Evolutionary conservation across 371 early-diverging fungal species (phyloP).

Genomic region (Mortierella sp.): DNA sequence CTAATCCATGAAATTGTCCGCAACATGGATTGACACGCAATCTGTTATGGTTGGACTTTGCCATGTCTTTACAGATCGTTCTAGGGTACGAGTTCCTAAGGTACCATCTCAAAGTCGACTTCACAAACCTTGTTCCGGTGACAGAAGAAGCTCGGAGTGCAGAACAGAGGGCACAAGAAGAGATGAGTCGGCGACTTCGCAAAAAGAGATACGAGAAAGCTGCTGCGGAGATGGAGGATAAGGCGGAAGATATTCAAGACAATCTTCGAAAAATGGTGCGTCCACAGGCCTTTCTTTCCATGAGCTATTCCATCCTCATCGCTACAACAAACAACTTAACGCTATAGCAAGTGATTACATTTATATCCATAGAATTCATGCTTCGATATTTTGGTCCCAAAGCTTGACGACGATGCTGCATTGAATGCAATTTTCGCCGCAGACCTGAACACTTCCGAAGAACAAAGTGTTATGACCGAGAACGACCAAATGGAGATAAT

Average conservation of each 20-base stretch:
- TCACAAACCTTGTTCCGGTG: slow-evolving; percentile 50
- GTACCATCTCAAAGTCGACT: slow-evolving; percentile 58
- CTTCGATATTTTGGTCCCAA: slow-evolving; percentile 72
- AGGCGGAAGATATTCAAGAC: slow-evolving; percentile 63
- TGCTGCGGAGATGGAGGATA: slow-evolving; percentile 59
- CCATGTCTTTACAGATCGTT: slow-evolving; percentile 38
- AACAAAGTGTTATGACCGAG: neutral
- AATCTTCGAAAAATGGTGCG: slow-evolving; percentile 65
- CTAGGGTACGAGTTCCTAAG: slow-evolving; percentile 71
- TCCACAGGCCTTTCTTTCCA: neutral
- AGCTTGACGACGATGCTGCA: slow-evolving; percentile 41
- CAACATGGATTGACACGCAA: neutral
- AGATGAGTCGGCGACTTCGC: slow-evolving; percentile 52
- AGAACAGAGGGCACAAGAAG: slow-evolving; percentile 27
- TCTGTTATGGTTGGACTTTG: neutral
- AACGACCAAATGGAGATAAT: neutral
- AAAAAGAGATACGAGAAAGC: slow-evolving; percentile 60
- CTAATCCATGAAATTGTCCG: neutral
- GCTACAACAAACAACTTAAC: neutral
- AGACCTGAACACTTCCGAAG: neutral
- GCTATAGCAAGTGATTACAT: neutral
- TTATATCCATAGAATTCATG: slow-evolving; percentile 57
- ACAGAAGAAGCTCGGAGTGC: slow-evolving; percentile 48
- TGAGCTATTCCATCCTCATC: neutral
- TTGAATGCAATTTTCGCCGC: slow-evolving; percentile 33